Conservation (phyloP, 2,329 filamentous ascomycete species). For the Monilinia polystroma region DNA sequence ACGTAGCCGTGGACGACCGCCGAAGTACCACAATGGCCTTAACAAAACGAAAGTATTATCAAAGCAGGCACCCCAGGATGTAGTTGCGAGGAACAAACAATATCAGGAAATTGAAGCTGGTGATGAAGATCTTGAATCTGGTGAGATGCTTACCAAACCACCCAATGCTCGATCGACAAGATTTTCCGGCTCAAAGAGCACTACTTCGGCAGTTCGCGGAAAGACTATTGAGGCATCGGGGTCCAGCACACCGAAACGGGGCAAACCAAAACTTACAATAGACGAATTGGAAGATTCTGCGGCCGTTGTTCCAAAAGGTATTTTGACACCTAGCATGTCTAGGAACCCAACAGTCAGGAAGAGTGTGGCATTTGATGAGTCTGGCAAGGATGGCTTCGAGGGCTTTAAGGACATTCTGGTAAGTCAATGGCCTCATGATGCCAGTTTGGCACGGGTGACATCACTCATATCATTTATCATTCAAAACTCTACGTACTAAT, state of each 20-base stretch:
- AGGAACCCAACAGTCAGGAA: slow-evolving; percentile 46
- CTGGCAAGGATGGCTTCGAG: slow-evolving; percentile 43
- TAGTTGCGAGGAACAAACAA: neutral
- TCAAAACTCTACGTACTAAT: neutral
- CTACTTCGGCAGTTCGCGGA: neutral
- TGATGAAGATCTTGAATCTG: neutral
- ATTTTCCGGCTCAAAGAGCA: neutral
- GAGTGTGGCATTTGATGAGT: slow-evolving; percentile 56
- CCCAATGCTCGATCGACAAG: slow-evolving; percentile 2
- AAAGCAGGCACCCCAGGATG: slow-evolving; percentile 17
- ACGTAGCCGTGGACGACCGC: slow-evolving; percentile 17
- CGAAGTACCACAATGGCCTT: slow-evolving; percentile 19
- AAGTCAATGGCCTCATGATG: neutral
- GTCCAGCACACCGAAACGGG: slow-evolving; percentile 24
- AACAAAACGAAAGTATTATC: slow-evolving; percentile 24
- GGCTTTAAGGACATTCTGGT: slow-evolving; percentile 53
- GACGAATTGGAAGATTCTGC: neutral
- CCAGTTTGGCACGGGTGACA: neutral
- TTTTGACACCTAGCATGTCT: slow-evolving; percentile 55
- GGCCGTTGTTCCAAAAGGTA: slow-evolving; percentile 48
- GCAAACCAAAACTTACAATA: slow-evolving; percentile 24
- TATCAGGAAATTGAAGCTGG: neutral
- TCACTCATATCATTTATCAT: neutral
- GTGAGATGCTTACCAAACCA: neutral
- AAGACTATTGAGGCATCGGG: slow-evolving; percentile 26